Conservation (phyloP, 2,329 filamentous ascomycete genomes). For the Neonectria punicea region DNA sequence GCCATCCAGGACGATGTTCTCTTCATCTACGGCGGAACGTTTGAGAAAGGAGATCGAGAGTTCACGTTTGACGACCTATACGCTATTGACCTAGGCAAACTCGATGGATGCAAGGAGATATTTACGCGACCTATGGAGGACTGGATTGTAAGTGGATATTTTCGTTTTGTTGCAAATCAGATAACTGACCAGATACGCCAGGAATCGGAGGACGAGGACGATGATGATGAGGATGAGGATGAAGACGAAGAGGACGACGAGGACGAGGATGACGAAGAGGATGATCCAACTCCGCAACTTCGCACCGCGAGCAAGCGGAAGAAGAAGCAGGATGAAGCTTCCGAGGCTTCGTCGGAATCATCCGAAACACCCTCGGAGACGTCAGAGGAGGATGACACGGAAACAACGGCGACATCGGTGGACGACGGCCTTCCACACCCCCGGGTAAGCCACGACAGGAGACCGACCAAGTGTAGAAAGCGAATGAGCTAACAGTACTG, state of each 20-base stretch:
- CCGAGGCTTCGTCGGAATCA: conserved; percentile 47
- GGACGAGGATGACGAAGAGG: conserved; percentile 63
- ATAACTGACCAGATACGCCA: conserved; percentile 47
- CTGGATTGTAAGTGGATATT: conserved; percentile 75
- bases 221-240: conserved; percentile 69
- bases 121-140: conserved; percentile 86
- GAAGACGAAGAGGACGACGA: conserved; percentile 67
- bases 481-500: conserved; percentile 8
- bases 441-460: conserved; percentile 54
- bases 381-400: conserved; percentile 59
- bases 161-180: too few species aligned
- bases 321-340: conserved; percentile 61
- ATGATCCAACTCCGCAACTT: conserved; percentile 57
- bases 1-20: conserved; percentile 92
- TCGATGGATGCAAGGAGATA: conserved; percentile 93
- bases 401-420: conserved; percentile 62
- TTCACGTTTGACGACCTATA: conserved; percentile 97
- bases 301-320: conserved; percentile 66
- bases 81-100: conserved; percentile 90
- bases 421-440: conserved; percentile 82
- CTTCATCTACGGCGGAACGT: conserved; percentile 95
- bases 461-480: neutral
- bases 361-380: conserved; percentile 45
- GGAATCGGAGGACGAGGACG: conserved; percentile 68
- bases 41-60: conserved; percentile 93